Base-by-base conservation (phyloP, 257 asterid species). In the Thymus quinquecostatus region DNA sequence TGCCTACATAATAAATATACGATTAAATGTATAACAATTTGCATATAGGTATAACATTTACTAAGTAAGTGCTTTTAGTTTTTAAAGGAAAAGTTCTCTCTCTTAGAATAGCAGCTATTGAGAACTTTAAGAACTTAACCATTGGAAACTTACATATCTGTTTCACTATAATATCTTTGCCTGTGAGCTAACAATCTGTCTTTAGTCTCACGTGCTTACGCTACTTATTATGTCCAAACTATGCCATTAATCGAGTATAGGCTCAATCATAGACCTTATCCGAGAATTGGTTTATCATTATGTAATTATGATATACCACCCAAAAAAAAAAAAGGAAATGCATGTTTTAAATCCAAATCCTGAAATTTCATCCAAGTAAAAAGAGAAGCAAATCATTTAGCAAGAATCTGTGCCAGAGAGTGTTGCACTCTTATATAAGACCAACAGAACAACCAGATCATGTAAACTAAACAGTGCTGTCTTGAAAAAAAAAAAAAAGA, bases 1-100 rank as follows among this genome's bases (percentile, higher is more conserved):
- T 66, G 97, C 98, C 98, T 92, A 77, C 28, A 33, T 63, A 49
- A 27, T 10, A 73, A 56, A 73, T 0, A 30, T 21, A 60, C 13
- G 66, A 2, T 12, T 49, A 3, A 8, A 34, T 3, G 14, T 12
- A 48, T 14, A 47, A 47, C 53, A 48, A 48, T 4, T 48, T 11
- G 54, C 6, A 48, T 14, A 13, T 12, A 48, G n/a, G 4, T 48
- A 48, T 14, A 48, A 48, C 13, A 21, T 21, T 48, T 48, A 48
- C 21, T 12, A 12, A 36, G 6, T 10, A 11, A 1, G 6, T 12
- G 21, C 8, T 48, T 48, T 11, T 48, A 48, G 54, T 11, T 48
- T 48, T 14, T 21, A 12, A 47, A 48, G 7, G 7, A 48, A 4
- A 48, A 48, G n/a, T 12, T 3, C 5, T 36, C 40, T 1, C 3